Evolutionary conservation across 2,329 filamentous ascomycete species (phyloP).

Genomic region (Clonostachys rhizophaga): DNA sequence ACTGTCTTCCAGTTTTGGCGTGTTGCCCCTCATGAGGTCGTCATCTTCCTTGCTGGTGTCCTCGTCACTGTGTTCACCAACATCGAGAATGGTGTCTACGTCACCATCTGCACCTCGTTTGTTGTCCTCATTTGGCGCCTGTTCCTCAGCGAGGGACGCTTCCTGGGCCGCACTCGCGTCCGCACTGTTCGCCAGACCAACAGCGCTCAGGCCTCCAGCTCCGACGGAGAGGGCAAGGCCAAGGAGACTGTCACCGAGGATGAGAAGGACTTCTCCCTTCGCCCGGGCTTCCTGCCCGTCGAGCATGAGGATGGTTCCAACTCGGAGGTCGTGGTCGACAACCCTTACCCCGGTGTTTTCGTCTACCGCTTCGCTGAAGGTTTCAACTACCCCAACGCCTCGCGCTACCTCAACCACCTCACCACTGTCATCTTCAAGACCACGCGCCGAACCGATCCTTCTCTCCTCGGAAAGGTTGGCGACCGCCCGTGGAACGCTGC

Average conservation of each 20-base stretch:
- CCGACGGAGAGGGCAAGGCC: slow-evolving; percentile 34
- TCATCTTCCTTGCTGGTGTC: slow-evolving; percentile 84
- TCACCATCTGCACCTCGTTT: slow-evolving; percentile 66
- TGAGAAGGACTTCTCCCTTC: slow-evolving; percentile 37
- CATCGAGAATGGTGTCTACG: slow-evolving; percentile 86
- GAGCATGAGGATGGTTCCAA: slow-evolving; percentile 47
- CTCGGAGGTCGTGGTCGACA: slow-evolving; percentile 35
- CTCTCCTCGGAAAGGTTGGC: slow-evolving; percentile 38
- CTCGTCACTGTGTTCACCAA: slow-evolving; percentile 74
- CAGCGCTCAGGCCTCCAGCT: slow-evolving; percentile 49
- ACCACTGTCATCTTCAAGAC: slow-evolving; percentile 36
- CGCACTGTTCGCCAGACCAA: slow-evolving; percentile 79
- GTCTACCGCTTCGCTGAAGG: slow-evolving; percentile 51
- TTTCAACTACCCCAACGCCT: slow-evolving; percentile 52
- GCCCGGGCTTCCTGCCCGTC: slow-evolving; percentile 39
- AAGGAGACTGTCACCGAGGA: not conserved
- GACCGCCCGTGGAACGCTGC: slow-evolving; percentile 57
- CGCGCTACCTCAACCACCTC: slow-evolving; percentile 43
- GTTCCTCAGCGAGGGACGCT: slow-evolving; percentile 71
- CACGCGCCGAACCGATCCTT: slow-evolving; percentile 37
- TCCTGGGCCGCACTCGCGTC: slow-evolving; percentile 75
- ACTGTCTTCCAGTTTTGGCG: slow-evolving; percentile 86
- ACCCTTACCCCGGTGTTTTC: slow-evolving; percentile 47
- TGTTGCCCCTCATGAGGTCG: slow-evolving; percentile 74
- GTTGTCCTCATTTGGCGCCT: slow-evolving; percentile 73